Conservation (phyloP, 805 yeast species). For the Cyberlindnera samutprakarnensis region DNA sequence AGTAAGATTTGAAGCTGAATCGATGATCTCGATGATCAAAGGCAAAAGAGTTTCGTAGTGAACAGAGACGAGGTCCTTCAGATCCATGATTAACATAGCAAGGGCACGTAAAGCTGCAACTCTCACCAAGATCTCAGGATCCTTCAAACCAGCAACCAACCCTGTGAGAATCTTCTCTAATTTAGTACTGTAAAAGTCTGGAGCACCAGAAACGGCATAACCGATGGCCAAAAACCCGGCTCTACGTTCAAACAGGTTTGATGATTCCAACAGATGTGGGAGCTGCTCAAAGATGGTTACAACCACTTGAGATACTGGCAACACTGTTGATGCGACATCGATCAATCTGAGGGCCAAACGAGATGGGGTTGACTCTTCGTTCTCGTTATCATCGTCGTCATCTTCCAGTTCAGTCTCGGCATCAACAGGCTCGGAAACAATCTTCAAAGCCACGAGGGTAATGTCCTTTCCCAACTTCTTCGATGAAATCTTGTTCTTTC, state of each 20-base stretch:
- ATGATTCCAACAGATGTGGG: conserved; percentile 47
- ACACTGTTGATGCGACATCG: conserved; percentile 67
- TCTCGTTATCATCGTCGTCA: conserved; percentile 87
- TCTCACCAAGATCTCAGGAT: conserved; percentile 64
- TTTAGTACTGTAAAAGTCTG: conserved; percentile 80
- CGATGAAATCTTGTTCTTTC: conserved; percentile 72
- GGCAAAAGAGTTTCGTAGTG: conserved; percentile 81
- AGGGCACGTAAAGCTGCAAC: conserved; percentile 82
- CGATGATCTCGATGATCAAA: conserved; percentile 78
- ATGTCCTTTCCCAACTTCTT: conserved; percentile 81
- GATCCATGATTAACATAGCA: conserved; percentile 69
- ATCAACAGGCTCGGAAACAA: conserved; percentile 79
- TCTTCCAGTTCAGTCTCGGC: conserved; percentile 65
- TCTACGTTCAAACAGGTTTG: conserved; percentile 74
- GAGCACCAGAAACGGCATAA: conserved; percentile 85
- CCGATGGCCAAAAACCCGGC: conserved; percentile 80
- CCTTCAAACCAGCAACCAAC: conserved; percentile 70
- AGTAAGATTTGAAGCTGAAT: conserved; percentile 72
- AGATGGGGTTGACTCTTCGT: conserved; percentile 80
- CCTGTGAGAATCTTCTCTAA: conserved; percentile 66
- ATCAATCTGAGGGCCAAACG: conserved; percentile 74
- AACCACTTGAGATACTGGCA: conserved; percentile 91
- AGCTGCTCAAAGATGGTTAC: conserved; percentile 66
- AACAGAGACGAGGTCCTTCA: conserved; percentile 79
- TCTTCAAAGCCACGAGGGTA: conserved; percentile 62